Percentiles rank a stretch among this genome's conserved stretches.
phyloP scores from a whole-genome alignment of 2,329 filamentous ascomycete genomes.

The Dryadomyces quercus-mongolicae region DNA sequence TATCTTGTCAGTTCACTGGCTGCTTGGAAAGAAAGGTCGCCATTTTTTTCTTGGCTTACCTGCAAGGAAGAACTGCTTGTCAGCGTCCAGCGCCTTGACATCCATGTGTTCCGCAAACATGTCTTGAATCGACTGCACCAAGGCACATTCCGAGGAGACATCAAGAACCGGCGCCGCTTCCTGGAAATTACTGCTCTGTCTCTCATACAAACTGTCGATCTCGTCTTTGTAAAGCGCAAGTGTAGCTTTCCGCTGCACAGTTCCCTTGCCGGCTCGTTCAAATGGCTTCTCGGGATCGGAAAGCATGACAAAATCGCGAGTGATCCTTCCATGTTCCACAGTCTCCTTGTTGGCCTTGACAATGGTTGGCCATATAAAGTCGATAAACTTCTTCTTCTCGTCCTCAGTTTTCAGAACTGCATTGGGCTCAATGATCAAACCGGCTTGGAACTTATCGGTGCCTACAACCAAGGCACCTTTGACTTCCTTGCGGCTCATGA shows the following conservation, averaged over 20 bases:
- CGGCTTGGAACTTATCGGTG: conserved; percentile 30
- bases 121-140: conserved; percentile 18
- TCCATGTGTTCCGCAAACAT: conserved; percentile 19
- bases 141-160: conserved; percentile 17
- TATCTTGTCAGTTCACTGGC: too few species aligned
- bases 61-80: conserved; percentile 26
- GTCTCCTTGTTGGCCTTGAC: conserved; percentile 28
- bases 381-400: conserved; percentile 20
- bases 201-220: neutral
- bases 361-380: conserved; percentile 30
- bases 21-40: too few species aligned
- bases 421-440: conserved; percentile 32
- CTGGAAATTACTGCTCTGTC: too few species aligned
- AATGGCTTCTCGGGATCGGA: conserved; percentile 29
- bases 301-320: conserved; percentile 25
- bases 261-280: conserved; percentile 30
- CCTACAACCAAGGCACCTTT: conserved; percentile 33
- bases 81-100: conserved; percentile 16
- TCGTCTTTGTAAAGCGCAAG: conserved; percentile 18
- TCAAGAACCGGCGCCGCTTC: conserved; percentile 7
- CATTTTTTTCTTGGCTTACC: too few species aligned
- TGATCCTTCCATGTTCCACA: conserved; percentile 33
- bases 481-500: conserved; percentile 25
- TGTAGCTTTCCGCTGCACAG: conserved; percentile 25
- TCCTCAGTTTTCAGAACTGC: neutral